Conservation (phyloP, 148 eudicot species). For the Limonium bicolor region DNA sequence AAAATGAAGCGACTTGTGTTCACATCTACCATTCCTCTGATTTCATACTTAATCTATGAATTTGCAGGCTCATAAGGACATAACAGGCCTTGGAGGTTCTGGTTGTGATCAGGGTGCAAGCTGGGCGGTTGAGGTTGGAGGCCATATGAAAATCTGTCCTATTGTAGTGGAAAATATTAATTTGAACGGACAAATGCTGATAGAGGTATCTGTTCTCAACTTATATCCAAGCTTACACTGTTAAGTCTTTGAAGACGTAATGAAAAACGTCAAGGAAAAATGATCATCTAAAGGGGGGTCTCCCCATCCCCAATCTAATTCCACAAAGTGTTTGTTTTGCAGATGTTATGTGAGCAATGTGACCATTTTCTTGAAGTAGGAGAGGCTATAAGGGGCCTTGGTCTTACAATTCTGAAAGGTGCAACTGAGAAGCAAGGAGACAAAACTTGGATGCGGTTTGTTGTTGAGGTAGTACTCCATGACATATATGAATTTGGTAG, state of each 20-base stretch:
- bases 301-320: not conserved
- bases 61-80: conserved; percentile 48
- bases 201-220: conserved; percentile 35
- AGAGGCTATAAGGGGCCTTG: conserved; percentile 60
- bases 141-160: conserved; percentile 56
- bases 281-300: not conserved
- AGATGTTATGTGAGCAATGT: conserved; percentile 59
- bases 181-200: conserved; percentile 60
- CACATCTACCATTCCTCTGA: not conserved
- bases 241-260: too few relatives aligned
- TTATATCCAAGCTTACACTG: not conserved
- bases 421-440: conserved; percentile 44
- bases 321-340: conserved; percentile 3
- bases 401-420: conserved; percentile 75
- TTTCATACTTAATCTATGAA: conserved; percentile 6
- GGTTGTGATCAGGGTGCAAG: conserved; percentile 73
- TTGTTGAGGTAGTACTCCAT: conserved; percentile 97
- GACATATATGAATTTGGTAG: too few relatives aligned
- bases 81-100: conserved; percentile 27
- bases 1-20: too few relatives aligned
- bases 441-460: conserved; percentile 68
- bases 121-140: conserved; percentile 94
- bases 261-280: not conserved
- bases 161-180: conserved; percentile 66
- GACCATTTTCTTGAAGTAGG: conserved; percentile 59